These are phyloP conservation scores for Diaporthe citri DNA, from an alignment of 2,329 filamentous ascomycete species.

Conservation along the genomic window DNA sequence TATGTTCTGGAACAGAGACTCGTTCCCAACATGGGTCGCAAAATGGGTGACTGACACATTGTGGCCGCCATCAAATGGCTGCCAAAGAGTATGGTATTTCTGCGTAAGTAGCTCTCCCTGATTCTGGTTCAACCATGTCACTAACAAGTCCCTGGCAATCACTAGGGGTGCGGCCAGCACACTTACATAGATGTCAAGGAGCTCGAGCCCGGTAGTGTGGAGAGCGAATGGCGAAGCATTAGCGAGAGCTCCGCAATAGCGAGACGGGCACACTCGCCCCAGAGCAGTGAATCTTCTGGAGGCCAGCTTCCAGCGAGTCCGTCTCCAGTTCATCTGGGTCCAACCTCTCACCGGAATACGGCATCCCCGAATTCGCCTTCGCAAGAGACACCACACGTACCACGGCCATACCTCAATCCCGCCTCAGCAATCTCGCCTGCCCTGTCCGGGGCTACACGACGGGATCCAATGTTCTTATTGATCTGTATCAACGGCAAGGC, in stretches of 20 bases:
- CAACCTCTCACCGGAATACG: not conserved
- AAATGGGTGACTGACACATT: not conserved
- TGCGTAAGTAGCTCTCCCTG: not conserved
- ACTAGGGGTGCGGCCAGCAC: not conserved
- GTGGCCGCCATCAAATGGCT: not conserved
- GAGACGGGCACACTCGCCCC: not conserved
- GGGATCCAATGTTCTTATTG: not conserved
- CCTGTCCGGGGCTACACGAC: not conserved
- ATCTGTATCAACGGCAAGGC: not conserved
- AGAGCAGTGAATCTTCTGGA: not conserved
- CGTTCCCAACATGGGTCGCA: not conserved
- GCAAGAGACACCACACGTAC: not conserved
- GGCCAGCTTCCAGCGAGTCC: not conserved
- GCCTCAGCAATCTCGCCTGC: not conserved
- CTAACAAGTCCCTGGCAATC: not conserved
- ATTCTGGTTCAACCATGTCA: not conserved
- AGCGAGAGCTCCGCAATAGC: not conserved
- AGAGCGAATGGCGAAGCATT: not conserved
- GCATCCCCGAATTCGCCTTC: not conserved
- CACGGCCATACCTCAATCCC: not conserved
- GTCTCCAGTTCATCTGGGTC: not conserved
- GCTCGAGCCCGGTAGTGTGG: not conserved
- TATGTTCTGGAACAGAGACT: not conserved
- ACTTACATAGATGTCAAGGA: conserved; percentile 13
- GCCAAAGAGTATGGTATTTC: conserved; percentile 2